Evolutionary conservation across 768 basidiomycete genomes (phyloP), one percentile per base, ranked within the genome.

Genomic region (Podaxis sp.): DNA sequence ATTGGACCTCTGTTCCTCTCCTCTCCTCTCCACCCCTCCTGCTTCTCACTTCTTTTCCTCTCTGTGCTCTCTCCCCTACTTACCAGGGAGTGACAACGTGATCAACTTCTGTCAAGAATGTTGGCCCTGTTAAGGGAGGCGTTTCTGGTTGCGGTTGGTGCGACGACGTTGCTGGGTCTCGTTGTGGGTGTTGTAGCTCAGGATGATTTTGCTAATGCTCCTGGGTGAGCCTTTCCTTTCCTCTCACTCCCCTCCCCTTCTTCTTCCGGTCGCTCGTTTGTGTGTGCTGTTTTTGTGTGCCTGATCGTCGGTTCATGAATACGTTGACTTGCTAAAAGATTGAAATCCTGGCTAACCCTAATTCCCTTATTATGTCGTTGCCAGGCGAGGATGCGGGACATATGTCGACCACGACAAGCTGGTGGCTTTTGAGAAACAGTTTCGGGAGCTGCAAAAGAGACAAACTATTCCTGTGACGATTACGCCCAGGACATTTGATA

Each of bases 401-500:
- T 51, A 66, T 22, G 66, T 69, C 1, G 65, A 67, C 6, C 65
- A 67, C 1, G 69, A 70, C 29, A 66, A 29, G 27, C 38, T 19
- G 8, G 50, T 51, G 19, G 17, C 19, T 24, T 59, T 59, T 6
- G 58, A 59, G 36, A 51, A 25, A 9, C 47, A 51, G 37, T 59
- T 59, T 27, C 25, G 19, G 22, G 47, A 51, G 7, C 19, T 52
- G 17, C 29, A 51, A 36, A 59, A 59, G 58, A 59, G 58, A 25
- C 58, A 59, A 24, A 40, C n/a, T 27, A n/a, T 17, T 15, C 33
- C 25, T 15, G 43, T 47, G 27, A 51, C 29, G n/a, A 33, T 55
- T 43, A 24, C 25, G 12, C 58, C 58, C 9, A 51, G 19, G 19
- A 64, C 59, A 0, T 71, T 76, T 63, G 71, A 75, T 54, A 71